phyloP scores from a whole-genome alignment of 192 early-diverging fungal genomes.

The Coemansia sp. region DNA sequence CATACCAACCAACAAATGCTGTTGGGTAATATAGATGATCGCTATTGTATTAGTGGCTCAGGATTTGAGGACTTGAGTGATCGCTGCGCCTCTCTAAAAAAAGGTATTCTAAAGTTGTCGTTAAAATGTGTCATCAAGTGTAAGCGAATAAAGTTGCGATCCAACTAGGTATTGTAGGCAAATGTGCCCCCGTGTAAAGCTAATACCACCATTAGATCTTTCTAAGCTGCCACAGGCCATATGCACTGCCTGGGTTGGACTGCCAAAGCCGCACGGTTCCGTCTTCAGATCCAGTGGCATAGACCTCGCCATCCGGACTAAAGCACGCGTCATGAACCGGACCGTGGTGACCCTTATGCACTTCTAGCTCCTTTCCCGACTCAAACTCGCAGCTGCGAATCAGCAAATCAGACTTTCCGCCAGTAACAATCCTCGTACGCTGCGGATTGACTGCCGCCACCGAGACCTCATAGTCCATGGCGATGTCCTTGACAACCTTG shows the following conservation, averaged over 20 bases:
- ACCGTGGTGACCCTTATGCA: conserved; percentile 92
- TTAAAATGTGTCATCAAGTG: conserved; percentile 7
- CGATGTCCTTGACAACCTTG: conserved; percentile 60
- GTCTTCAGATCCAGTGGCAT: conserved; percentile 91
- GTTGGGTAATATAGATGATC: too few species aligned
- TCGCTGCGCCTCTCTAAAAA: neutral
- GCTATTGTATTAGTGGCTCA: too few species aligned
- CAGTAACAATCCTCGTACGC: conserved; percentile 78
- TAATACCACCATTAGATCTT: conserved; percentile 18
- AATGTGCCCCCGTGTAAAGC: neutral
- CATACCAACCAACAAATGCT: too few species aligned
- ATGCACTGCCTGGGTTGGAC: conserved; percentile 76
- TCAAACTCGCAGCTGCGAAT: conserved; percentile 85
- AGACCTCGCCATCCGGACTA: conserved; percentile 90
- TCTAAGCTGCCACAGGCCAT: conserved; percentile 81
- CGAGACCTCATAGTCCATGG: conserved; percentile 71
- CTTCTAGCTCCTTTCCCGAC: conserved; percentile 74
- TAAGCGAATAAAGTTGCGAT: neutral
- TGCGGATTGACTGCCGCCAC: conserved; percentile 83
- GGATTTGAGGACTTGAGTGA: neutral
- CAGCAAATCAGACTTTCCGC: conserved; percentile 81
- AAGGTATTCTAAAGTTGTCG: neutral
- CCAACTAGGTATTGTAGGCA: neutral
- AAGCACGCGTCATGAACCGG: conserved; percentile 88
- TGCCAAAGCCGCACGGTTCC: conserved; percentile 94